Evolutionary conservation across 1,139 yeast species (phyloP).

Genomic region (Candida labiduridarum): DNA sequence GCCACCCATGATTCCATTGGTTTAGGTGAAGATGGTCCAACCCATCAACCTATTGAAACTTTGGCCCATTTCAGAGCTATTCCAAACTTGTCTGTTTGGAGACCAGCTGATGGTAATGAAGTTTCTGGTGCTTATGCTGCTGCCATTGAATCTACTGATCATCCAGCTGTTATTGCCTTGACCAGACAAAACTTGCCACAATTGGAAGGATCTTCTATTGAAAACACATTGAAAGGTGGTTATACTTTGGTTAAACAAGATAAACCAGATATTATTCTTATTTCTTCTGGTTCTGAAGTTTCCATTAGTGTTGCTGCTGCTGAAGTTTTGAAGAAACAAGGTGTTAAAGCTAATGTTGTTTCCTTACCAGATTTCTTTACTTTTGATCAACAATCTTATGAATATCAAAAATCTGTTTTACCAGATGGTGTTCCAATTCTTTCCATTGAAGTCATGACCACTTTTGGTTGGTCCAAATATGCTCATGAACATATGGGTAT

Average conservation of each 20-base stretch:
- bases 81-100: constrained; percentile 96
- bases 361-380: constrained; percentile 93
- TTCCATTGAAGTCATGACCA: constrained; percentile 92
- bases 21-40: constrained; percentile 99
- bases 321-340: constrained; percentile 61
- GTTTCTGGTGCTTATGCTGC: constrained; percentile 92
- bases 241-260: constrained; percentile 68
- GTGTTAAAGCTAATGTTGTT: constrained; percentile 78
- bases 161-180: constrained; percentile 90
- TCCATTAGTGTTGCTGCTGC: constrained; percentile 80
- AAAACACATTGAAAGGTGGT: constrained; percentile 95
- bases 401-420: constrained; percentile 81
- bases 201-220: constrained; percentile 89
- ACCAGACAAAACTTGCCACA: constrained; percentile 98
- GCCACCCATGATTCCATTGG: constrained; percentile 99
- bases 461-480: constrained; percentile 93
- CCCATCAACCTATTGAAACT: constrained; percentile 99
- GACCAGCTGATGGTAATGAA: constrained; percentile 99
- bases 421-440: constrained; percentile 95
- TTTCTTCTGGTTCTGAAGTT: constrained; percentile 97
- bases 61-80: constrained; percentile 96
- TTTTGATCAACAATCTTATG: constrained; percentile 79
- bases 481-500: constrained; percentile 97
- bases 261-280: constrained; percentile 76
- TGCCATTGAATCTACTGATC: constrained; percentile 69